phyloP scores from a whole-genome alignment of 129 eudicot species.

The Chrysanthemum makinoi region DNA sequence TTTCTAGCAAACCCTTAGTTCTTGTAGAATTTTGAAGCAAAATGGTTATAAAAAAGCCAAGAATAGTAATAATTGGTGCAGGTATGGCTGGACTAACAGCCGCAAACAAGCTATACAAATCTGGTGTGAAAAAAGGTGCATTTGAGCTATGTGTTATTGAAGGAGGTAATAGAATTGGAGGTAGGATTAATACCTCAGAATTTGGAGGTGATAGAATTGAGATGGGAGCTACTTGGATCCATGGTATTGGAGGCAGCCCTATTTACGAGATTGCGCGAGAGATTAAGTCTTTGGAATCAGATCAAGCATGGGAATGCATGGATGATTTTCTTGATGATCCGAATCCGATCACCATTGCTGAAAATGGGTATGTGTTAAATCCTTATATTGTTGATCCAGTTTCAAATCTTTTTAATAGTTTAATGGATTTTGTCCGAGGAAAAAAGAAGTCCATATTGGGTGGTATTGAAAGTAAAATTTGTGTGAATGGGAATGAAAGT shows the following conservation, averaged over 20 bases:
- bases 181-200: conserved; percentile 72
- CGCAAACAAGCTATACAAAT: conserved; percentile 76
- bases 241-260: conserved; percentile 87
- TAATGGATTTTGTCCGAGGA: conserved; percentile 63
- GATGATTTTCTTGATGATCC: conserved; percentile 42
- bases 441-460: conserved; percentile 29
- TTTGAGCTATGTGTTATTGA: conserved; percentile 78
- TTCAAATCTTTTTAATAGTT: conserved; percentile 46
- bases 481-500: conserved; percentile 32
- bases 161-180: conserved; percentile 85
- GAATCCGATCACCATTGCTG: conserved; percentile 59
- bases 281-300: conserved; percentile 45
- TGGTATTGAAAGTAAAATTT: conserved; percentile 20
- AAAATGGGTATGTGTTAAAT: conserved; percentile 54
- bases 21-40: neutral
- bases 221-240: conserved; percentile 98
- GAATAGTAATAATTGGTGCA: conserved; percentile 81
- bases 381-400: conserved; percentile 58
- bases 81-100: conserved; percentile 95
- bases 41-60: conserved; percentile 74
- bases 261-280: conserved; percentile 73
- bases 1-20: conserved; percentile 7
- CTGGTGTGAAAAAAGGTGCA: conserved; percentile 41
- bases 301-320: conserved; percentile 92
- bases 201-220: conserved; percentile 84